Evolutionary conservation across 257 asterid genomes (phyloP).

Genomic region (Phtheirospermum japonicum): DNA sequence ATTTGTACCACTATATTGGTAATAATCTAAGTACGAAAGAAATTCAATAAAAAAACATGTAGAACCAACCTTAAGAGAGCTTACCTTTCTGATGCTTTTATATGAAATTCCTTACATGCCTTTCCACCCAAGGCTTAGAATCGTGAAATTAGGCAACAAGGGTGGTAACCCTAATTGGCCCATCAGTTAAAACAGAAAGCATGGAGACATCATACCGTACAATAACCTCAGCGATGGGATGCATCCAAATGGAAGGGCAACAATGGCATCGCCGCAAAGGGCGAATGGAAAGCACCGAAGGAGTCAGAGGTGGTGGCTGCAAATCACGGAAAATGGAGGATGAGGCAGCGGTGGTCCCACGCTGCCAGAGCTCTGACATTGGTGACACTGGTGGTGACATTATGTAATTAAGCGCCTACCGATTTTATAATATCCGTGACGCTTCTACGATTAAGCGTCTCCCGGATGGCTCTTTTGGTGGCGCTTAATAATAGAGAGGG

Average conservation of each 20-base stretch:
- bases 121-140: slow-evolving; percentile 72
- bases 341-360: too few species aligned
- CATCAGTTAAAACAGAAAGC: slow-evolving; percentile 54
- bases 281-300: slow-evolving; percentile 18
- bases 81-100: slow-evolving; percentile 37
- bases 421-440: too few species aligned
- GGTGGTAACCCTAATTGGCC: slow-evolving; percentile 69
- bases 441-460: too few species aligned
- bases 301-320: too few species aligned
- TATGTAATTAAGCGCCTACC: too few species aligned
- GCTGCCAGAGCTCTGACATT: too few species aligned
- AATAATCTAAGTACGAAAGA: slow-evolving; percentile 27
- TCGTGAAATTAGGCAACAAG: slow-evolving; percentile 67
- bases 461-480: too few species aligned
- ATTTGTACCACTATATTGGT: slow-evolving; percentile 23
- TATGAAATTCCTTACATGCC: slow-evolving; percentile 37
- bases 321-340: slow-evolving; percentile 2
- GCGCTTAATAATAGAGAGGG: too few species aligned
- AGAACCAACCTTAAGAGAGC: slow-evolving; percentile 34
- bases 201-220: slow-evolving; percentile 40
- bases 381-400: too few species aligned
- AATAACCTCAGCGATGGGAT: slow-evolving; percentile 44
- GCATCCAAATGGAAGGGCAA: slow-evolving; percentile 45
- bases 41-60: background rate
- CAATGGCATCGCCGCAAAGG: slow-evolving; percentile 33